Conservation (phyloP, 1,284 basidiomycete species). For the Stygiomarasmius scandens region DNA sequence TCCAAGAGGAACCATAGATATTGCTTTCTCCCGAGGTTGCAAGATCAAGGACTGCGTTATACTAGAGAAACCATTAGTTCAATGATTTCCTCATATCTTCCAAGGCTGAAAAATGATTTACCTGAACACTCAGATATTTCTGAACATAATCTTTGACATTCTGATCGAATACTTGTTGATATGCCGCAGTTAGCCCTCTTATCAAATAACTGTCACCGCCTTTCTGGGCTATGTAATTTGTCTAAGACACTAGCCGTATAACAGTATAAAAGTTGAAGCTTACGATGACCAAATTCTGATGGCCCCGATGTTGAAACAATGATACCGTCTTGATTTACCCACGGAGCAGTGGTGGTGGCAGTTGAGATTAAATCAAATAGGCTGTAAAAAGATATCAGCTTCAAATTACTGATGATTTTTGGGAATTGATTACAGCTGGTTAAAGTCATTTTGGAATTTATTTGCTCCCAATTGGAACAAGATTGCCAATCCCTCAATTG, state of each 20-base stretch:
- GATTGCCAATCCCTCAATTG: slow-evolving; percentile 13
- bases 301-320: neutral
- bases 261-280: neutral
- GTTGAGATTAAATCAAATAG: slow-evolving; percentile 5
- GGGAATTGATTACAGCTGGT: too few relatives aligned
- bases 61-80: slow-evolving; percentile 2
- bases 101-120: neutral
- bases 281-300: neutral
- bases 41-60: slow-evolving; percentile 15
- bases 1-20: slow-evolving; percentile 16
- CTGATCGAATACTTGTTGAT: slow-evolving; percentile 8
- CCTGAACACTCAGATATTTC: slow-evolving; percentile 14
- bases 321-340: slow-evolving; percentile 10
- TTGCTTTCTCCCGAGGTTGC: slow-evolving; percentile 10
- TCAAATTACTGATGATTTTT: too few relatives aligned
- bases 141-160: slow-evolving; percentile 6
- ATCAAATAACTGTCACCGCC: slow-evolving; percentile 3
- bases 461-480: neutral
- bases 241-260: neutral
- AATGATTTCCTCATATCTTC: too few relatives aligned
- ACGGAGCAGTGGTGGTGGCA: neutral
- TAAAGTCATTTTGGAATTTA: too few relatives aligned
- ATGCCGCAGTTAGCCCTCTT: slow-evolving; percentile 10
- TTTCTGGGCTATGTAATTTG: neutral
- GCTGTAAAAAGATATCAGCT: too few relatives aligned